Base-by-base conservation (phyloP, 768 basidiomycete species). In the Candolleomyces aberdarensis region DNA sequence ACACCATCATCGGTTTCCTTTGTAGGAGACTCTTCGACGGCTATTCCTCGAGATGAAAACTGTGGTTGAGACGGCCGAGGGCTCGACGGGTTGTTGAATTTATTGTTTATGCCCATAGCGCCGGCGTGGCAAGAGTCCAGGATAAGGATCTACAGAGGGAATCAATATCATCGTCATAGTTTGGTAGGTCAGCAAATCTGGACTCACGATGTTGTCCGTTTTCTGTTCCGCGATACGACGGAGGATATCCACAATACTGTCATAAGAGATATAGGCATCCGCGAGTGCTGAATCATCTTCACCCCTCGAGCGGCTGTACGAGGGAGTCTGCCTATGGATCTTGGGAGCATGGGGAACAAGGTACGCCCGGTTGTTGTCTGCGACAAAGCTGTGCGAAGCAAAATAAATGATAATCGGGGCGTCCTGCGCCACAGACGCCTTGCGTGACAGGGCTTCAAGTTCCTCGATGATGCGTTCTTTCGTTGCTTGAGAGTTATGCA, bases 191-290 rank as follows among this genome's bases (percentile, higher is more conserved):
- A 26, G 8, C 6, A 7, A 51, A 51, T 22, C 8, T 1, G 26
- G 5, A 51, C 52, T 29, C 32, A 53, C 52, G 32, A 53, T 53
- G 52, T 53, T 53, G 29, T 53, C 52, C 32, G 52, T 53, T 32
- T 53, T 53, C 14, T 53, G 13, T 7, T 53, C 52, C 52, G 29
- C 52, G 31, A 53, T 32, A 19, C 19, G 52, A 11, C 32, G 31
- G 32, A 53, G 29, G 13, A 53, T n/a, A n/a, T 53, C 32, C 10
- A 53, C 52, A 15, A 53, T 53, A 10, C n/a, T 32, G 52, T 26
- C 22, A 36, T 53, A 53, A 11, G 52, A 19, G 15, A 53, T 17
- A 6, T 7, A 36, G 13, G 26, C 26, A 7, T 53, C 17, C 32
- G 9, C 11, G 10, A 29, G 51, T 29, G 6, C 22, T 9, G 14